phyloP scores from a whole-genome alignment of 2,329 filamentous ascomycete genomes.

The Cladophialophora bantiana region DNA sequence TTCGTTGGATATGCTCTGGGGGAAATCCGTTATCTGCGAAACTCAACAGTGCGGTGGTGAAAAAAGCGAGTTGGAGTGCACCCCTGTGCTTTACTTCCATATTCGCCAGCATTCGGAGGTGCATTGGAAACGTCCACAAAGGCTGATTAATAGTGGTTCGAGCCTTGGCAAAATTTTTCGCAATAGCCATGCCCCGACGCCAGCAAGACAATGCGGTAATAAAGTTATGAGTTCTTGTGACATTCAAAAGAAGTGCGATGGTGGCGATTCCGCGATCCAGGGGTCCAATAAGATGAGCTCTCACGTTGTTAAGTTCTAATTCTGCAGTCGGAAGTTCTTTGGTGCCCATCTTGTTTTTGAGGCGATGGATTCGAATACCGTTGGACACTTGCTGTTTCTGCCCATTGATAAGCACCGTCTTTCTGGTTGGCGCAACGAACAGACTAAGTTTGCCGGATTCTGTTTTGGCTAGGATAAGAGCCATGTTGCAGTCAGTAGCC shows the following conservation, averaged over 20 bases:
- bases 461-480: conserved; percentile 68
- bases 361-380: conserved; percentile 68
- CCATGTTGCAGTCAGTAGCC: conserved; percentile 70
- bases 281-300: conserved; percentile 66
- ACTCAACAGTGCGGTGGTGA: conserved; percentile 40
- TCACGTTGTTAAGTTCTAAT: conserved; percentile 65
- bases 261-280: conserved; percentile 68
- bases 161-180: conserved; percentile 40
- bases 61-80: conserved; percentile 40
- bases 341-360: conserved; percentile 74
- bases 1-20: conserved; percentile 11
- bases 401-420: conserved; percentile 41
- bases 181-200: conserved; percentile 41
- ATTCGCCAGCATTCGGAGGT: conserved; percentile 39
- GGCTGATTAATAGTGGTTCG: conserved; percentile 39
- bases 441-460: conserved; percentile 60
- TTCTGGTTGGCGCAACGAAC: conserved; percentile 70
- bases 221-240: conserved; percentile 53
- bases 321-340: conserved; percentile 71
- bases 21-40: conserved; percentile 37
- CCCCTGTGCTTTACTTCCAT: conserved; percentile 41
- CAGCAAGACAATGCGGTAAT: conserved; percentile 39
- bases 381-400: conserved; percentile 60
- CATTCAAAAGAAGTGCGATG: conserved; percentile 69
- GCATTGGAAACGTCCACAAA: conserved; percentile 39